These are phyloP conservation scores for Wickerhamiella sergipiensis DNA, from an alignment of 805 yeast species.

Conservation along the genomic window DNA sequence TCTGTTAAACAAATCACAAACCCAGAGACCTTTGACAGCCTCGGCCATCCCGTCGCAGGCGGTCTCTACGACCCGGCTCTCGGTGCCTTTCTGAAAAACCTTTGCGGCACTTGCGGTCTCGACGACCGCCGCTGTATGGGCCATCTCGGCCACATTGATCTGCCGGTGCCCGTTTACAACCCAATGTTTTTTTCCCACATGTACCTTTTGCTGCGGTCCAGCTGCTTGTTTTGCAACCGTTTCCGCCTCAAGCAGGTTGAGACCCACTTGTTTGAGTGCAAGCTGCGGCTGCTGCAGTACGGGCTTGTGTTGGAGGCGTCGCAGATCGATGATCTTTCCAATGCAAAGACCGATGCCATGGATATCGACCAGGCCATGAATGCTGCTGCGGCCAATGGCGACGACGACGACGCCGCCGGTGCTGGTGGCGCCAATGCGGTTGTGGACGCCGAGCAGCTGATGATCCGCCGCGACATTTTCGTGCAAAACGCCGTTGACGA, in stretches of 20 bases:
- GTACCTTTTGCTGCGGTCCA: slow-evolving; percentile 66
- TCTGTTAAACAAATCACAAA: slow-evolving; percentile 93
- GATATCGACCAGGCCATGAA: slow-evolving; percentile 30
- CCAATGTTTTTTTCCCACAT: slow-evolving; percentile 89
- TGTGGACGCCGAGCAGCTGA: slow-evolving; percentile 22
- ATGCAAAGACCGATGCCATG: slow-evolving; percentile 16
- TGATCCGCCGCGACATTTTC: slow-evolving; percentile 48
- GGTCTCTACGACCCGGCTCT: slow-evolving; percentile 91
- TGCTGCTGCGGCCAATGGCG: slow-evolving; percentile 20
- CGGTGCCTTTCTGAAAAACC: slow-evolving; percentile 82
- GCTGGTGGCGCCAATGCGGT: neutral
- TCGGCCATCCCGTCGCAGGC: slow-evolving; percentile 89
- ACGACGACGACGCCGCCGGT: slow-evolving; percentile 24
- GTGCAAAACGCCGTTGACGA: slow-evolving; percentile 57
- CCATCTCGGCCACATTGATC: slow-evolving; percentile 94
- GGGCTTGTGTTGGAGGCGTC: slow-evolving; percentile 73
- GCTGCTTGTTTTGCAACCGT: slow-evolving; percentile 83
- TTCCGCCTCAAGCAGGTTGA: slow-evolving; percentile 61
- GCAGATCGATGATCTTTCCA: slow-evolving; percentile 51
- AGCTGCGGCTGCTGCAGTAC: slow-evolving; percentile 68
- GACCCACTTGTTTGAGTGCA: slow-evolving; percentile 63
- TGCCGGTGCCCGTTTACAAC: slow-evolving; percentile 90
- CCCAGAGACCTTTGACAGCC: slow-evolving; percentile 88
- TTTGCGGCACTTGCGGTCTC: slow-evolving; percentile 91
- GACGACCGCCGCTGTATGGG: slow-evolving; percentile 95